phyloP scores from a whole-genome alignment of 225 moss, liverwort and hornwort species.

The Ulota crispa region DNA sequence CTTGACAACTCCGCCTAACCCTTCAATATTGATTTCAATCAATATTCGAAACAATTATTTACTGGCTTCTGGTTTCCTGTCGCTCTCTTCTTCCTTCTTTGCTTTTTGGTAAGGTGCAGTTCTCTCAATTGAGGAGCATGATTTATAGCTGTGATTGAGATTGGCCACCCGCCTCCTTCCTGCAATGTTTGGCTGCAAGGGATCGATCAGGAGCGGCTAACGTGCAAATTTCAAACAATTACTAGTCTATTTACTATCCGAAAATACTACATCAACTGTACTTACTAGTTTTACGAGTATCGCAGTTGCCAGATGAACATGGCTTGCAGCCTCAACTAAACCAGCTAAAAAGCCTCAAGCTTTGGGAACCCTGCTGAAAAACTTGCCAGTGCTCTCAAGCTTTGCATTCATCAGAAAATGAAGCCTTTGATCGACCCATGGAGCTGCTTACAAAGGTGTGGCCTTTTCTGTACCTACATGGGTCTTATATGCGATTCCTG shows the following conservation, averaged over 20 bases:
- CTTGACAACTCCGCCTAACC: neutral
- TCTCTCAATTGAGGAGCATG: neutral
- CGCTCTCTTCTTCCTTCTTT: neutral
- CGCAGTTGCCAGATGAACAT: neutral
- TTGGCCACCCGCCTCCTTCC: neutral
- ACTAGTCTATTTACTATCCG: neutral
- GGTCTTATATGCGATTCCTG: too few species aligned
- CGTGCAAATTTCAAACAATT: neutral
- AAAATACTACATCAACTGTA: too few species aligned
- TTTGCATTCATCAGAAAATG: neutral
- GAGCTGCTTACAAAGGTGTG: neutral
- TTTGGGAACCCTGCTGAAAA: neutral
- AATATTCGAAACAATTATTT: neutral
- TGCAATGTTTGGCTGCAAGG: neutral
- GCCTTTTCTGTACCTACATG: neutral
- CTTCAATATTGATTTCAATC: neutral
- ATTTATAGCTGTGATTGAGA: neutral
- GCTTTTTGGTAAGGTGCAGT: neutral
- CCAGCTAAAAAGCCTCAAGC: accelerated
- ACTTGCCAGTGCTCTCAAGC: too few species aligned
- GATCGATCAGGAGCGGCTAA: neutral
- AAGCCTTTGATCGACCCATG: neutral
- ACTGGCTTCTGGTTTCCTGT: neutral
- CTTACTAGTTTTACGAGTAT: too few species aligned
- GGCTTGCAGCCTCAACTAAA: neutral